These are phyloP conservation scores for Cutaneotrichosporon cavernicola DNA, from an alignment of 1,284 basidiomycete species.

Conservation along the genomic window DNA sequence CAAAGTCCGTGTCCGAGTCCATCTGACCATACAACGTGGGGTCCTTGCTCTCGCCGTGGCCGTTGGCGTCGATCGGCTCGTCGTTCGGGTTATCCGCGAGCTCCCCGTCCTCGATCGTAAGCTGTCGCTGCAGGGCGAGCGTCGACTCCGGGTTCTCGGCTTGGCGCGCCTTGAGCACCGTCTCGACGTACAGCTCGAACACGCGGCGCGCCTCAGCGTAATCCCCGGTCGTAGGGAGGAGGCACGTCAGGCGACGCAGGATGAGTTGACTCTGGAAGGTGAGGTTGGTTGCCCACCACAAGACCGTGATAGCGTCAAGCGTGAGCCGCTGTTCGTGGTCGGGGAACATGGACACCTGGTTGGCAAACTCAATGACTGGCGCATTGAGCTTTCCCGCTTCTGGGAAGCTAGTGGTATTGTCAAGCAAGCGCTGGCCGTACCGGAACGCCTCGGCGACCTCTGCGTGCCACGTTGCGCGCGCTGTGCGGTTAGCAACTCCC, in stretches of 20 bases:
- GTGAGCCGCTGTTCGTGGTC: conserved; percentile 57
- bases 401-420: conserved; percentile 72
- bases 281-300: conserved; percentile 87
- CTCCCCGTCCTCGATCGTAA: conserved; percentile 27
- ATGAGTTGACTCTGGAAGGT: conserved; percentile 87
- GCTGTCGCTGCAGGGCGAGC: conserved; percentile 43
- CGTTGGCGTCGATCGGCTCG: conserved; percentile 15
- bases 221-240: conserved; percentile 67
- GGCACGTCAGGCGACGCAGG: conserved; percentile 74
- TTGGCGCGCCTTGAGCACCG: conserved; percentile 74
- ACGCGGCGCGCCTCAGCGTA: conserved; percentile 68
- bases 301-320: conserved; percentile 57
- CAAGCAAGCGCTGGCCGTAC: conserved; percentile 67
- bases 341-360: conserved; percentile 75
- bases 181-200: conserved; percentile 75
- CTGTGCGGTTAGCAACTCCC: conserved; percentile 36
- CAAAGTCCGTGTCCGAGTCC: conserved; percentile 70
- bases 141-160: conserved; percentile 56
- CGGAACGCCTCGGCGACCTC: conserved; percentile 65
- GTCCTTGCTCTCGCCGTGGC: conserved; percentile 29
- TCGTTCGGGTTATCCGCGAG: conserved; percentile 27
- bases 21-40: conserved; percentile 31
- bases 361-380: conserved; percentile 78
- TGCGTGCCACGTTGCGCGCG: conserved; percentile 62
- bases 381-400: conserved; percentile 75